Percentiles rank a stretch among this genome's conserved stretches.
Evolutionary conservation across 2,329 filamentous ascomycete genomes (phyloP).

Genomic region (Botryotinia narcissicola): DNA sequence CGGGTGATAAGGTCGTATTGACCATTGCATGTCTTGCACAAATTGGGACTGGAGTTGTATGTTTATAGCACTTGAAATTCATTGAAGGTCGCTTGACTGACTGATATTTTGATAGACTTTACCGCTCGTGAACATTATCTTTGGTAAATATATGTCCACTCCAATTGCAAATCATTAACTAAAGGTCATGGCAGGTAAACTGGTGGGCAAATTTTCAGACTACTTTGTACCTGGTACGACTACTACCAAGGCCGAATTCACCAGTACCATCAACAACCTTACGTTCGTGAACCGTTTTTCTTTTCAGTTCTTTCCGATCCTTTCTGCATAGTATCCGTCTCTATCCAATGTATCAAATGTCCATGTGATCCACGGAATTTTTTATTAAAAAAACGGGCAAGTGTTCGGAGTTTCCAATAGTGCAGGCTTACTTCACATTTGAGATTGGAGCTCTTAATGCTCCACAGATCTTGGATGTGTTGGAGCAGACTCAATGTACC

Average conservation of each 20-base stretch:
- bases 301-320: not conserved
- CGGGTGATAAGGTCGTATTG: constrained; percentile 30
- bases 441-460: not conserved
- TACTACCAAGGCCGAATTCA: constrained; percentile 43
- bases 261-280: constrained; percentile 44
- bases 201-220: constrained; percentile 34
- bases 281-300: constrained; percentile 39
- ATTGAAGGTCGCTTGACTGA: not conserved
- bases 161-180: not conserved
- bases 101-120: constrained; percentile 43
- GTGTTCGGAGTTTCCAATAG: not conserved
- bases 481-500: not conserved
- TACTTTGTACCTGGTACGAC: constrained; percentile 41
- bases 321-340: not conserved
- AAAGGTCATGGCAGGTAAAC: constrained; percentile 22
- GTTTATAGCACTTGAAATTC: constrained; percentile 1
- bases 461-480: no score
- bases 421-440: not conserved
- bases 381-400: not conserved
- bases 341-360: not conserved
- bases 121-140: constrained; percentile 59
- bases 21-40: constrained; percentile 27
- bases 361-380: no score
- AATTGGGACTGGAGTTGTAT: constrained; percentile 33
- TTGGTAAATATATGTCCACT: constrained; percentile 43